phyloP scores from a whole-genome alignment of 805 yeast genomes.

The Clavispora phyllophila region DNA sequence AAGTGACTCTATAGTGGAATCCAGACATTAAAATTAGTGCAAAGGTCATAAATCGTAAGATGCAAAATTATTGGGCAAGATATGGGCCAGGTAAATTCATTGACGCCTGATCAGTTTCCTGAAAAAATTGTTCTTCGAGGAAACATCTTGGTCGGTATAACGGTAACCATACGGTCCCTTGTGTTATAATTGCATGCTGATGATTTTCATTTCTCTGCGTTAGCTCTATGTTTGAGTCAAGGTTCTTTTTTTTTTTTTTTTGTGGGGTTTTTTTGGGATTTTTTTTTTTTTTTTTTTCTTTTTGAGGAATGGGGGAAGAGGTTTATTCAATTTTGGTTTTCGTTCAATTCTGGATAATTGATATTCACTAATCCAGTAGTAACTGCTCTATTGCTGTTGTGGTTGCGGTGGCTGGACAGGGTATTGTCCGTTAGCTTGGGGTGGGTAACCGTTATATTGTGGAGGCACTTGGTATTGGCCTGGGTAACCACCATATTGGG shows the following conservation, averaged over 20 bases:
- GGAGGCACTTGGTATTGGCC: slow-evolving; percentile 17
- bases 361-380: neutral
- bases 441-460: slow-evolving; percentile 24
- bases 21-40: slow-evolving; percentile 1
- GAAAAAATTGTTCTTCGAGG: neutral
- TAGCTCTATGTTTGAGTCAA: slow-evolving; percentile 1
- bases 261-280: neutral
- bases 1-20: slow-evolving; percentile 1
- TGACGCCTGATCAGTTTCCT: neutral
- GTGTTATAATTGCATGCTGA: neutral
- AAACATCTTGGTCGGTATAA: neutral
- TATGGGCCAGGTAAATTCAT: neutral
- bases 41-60: slow-evolving; percentile 3
- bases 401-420: slow-evolving; percentile 22
- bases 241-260: slow-evolving; percentile 3
- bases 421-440: slow-evolving; percentile 19
- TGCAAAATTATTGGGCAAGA: neutral
- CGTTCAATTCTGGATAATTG: slow-evolving; percentile 8
- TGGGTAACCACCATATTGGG: slow-evolving; percentile 15
- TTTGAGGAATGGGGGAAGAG: neutral
- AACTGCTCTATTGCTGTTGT: slow-evolving; percentile 14
- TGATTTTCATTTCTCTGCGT: slow-evolving; percentile 1
- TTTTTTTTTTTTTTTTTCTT: too few species aligned
- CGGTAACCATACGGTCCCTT: neutral
- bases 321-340: slow-evolving; percentile 28